A percentile compares a stretch with the other conserved stretches of the same genome.
Evolutionary conservation across 1,284 basidiomycete species (phyloP).

Genomic region (Ganoderma sp.): DNA sequence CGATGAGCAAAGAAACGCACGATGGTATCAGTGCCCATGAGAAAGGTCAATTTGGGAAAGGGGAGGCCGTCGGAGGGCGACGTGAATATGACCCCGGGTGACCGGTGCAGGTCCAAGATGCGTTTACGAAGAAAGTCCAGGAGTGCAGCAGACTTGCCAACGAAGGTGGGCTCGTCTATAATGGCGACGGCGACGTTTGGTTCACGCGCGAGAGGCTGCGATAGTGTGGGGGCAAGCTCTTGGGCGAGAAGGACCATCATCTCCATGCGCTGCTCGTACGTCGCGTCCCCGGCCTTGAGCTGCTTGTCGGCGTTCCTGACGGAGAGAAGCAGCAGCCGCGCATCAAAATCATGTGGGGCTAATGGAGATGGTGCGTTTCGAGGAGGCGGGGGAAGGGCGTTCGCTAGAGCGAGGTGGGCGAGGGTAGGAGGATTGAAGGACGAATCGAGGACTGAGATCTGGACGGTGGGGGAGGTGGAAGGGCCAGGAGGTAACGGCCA

Average conservation of each 20-base stretch:
- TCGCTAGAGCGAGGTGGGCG: slow-evolving; percentile 84
- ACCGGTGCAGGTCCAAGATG: slow-evolving; percentile 17
- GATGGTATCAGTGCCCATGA: slow-evolving; percentile 87
- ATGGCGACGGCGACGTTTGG: slow-evolving; percentile 80
- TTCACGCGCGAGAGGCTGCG: not conserved
- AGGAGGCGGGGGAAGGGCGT: slow-evolving; percentile 44
- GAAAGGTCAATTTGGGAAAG: slow-evolving; percentile 31
- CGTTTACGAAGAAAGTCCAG: slow-evolving; percentile 55
- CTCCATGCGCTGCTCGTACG: slow-evolving; percentile 73
- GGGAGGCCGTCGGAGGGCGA: slow-evolving; percentile 10
- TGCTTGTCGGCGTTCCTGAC: slow-evolving; percentile 91
- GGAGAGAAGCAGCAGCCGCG: slow-evolving; percentile 83
- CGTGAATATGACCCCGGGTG: not conserved
- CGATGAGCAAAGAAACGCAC: slow-evolving; percentile 81
- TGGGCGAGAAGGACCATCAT: slow-evolving; percentile 80
- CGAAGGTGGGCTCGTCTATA: slow-evolving; percentile 89
- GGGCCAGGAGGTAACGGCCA: slow-evolving; percentile 55
- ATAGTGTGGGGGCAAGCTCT: slow-evolving; percentile 44
- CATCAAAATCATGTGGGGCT: slow-evolving; percentile 59
- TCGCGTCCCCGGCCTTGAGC: slow-evolving; percentile 75
- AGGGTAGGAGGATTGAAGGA: slow-evolving; percentile 94
- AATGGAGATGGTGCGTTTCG: slow-evolving; percentile 20
- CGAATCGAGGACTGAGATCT: slow-evolving; percentile 81
- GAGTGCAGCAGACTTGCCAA: slow-evolving; percentile 77
- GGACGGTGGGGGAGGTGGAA: slow-evolving; percentile 38